phyloP scores from a whole-genome alignment of 495 filamentous ascomycete genomes.

The Talaromyces stipitatus region DNA sequence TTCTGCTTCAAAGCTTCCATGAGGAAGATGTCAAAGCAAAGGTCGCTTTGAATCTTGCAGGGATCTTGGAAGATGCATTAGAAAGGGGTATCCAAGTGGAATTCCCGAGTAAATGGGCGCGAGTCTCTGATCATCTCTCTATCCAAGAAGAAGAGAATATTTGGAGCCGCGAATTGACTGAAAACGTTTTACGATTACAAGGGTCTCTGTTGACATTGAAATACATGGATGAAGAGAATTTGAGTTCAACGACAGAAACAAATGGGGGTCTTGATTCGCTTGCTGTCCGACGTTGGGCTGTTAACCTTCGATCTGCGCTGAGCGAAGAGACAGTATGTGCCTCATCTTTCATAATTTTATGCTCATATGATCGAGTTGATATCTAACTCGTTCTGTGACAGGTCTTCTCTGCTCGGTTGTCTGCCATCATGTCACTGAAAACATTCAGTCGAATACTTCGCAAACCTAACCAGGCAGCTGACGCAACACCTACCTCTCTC shows the following conservation, averaged over 20 bases:
- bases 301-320: slow-evolving; percentile 29
- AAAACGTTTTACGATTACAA: slow-evolving; percentile 35
- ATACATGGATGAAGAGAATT: slow-evolving; percentile 25
- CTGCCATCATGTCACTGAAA: slow-evolving; percentile 40
- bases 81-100: not conserved
- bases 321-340: slow-evolving; percentile 35
- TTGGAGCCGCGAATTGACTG: slow-evolving; percentile 35
- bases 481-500: slow-evolving; percentile 23
- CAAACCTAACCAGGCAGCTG: slow-evolving; percentile 3
- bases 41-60: slow-evolving; percentile 29
- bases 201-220: slow-evolving; percentile 54
- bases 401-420: slow-evolving; percentile 59
- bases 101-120: slow-evolving; percentile 3
- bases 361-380: not conserved
- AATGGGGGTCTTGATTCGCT: slow-evolving; percentile 1
- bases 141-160: slow-evolving; percentile 8
- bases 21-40: slow-evolving; percentile 22
- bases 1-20: slow-evolving; percentile 20
- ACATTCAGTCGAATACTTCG: slow-evolving; percentile 26
- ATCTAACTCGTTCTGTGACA: slow-evolving; percentile 17
- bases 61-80: slow-evolving; percentile 17
- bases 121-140: slow-evolving; percentile 1
- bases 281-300: slow-evolving; percentile 22
- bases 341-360: not conserved
- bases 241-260: not conserved